Evolutionary conservation across 2,329 filamentous ascomycete genomes (phyloP), one percentile per base, ranked within the genome.

Genomic region (Penicillium sp.): DNA sequence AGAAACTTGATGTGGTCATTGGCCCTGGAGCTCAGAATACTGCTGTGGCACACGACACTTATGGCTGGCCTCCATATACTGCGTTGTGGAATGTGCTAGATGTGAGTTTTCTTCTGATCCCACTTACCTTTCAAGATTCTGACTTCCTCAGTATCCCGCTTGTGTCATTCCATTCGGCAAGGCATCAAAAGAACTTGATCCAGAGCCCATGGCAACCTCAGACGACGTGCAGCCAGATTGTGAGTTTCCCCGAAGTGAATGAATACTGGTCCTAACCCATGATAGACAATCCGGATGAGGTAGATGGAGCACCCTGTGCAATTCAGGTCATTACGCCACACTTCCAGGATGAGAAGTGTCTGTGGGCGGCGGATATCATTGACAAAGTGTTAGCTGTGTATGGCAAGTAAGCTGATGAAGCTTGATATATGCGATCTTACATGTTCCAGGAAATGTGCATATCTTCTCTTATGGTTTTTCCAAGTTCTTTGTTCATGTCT

Each of bases 31-130:
- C 81, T 5, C 78, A 81, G 59, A 76, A 70, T 11, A 83, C 81
- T 0, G 81, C 83, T 0, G 76, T 80, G 0, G 71, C 69, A 16
- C 80, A 84, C 62, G 82, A 85, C 63, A 75, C 71, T 0, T 71
- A 61, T 46, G 69, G 64, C 3, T 68, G 60, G 62, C 62, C 67
- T 8, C 53, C 63, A 8, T 85, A 79, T 64, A 84, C 82, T 0
- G 63, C 77, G 16, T 56, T 84, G 29, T 76, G 76, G 65, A 86
- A 85, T 55, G 21, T 83, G 8, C 59, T 84, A 4, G 79, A 84
- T 65, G 80, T 79, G 61, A 69, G 78, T 71, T 27, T 1, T 11
- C 11, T 40, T 11, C 5, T 42, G 8, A 16, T 2, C 31, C 6
- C 34, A n/a, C 7, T 36, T 13, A 16, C 3, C 3, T 2, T 5